Percentiles rank a stretch among this genome's conserved stretches.
Conservation (phyloP, 2,329 filamentous ascomycete genomes). For the Penicillium sp. region DNA sequence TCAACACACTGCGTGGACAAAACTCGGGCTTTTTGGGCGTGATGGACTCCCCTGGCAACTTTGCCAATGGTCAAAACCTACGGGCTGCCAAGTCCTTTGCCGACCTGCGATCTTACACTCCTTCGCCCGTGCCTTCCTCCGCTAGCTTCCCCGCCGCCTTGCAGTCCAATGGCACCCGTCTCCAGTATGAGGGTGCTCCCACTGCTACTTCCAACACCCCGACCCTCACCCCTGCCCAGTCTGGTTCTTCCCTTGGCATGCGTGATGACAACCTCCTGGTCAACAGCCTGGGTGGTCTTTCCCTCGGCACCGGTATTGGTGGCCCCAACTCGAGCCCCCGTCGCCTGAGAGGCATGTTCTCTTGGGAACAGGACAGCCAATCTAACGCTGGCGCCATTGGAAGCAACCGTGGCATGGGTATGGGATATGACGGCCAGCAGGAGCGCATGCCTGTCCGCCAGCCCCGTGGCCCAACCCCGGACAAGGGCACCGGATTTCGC, state of each 20-base stretch:
- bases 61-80: constrained; percentile 72
- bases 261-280: constrained; percentile 60
- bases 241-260: constrained; percentile 46
- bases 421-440: constrained; percentile 54
- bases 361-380: constrained; percentile 56
- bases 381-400: constrained; percentile 57
- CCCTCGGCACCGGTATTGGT: constrained; percentile 50
- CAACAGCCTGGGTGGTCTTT: constrained; percentile 61
- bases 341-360: constrained; percentile 58
- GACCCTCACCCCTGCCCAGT: constrained; percentile 61
- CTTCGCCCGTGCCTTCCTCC: constrained; percentile 84
- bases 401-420: constrained; percentile 62
- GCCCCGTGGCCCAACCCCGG: constrained; percentile 59
- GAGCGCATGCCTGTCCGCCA: constrained; percentile 59
- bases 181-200: constrained; percentile 57
- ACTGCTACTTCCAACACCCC: constrained; percentile 63
- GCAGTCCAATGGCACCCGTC: constrained; percentile 60
- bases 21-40: constrained; percentile 80
- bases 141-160: constrained; percentile 77
- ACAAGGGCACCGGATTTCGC: constrained; percentile 57
- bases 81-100: constrained; percentile 95
- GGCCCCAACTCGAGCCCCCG: constrained; percentile 54
- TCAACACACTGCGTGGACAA: constrained; percentile 69
- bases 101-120: constrained; percentile 90
- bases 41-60: constrained; percentile 69